Conservation (phyloP, 2,329 filamentous ascomycete genomes). For the Botrytis sinoallii region DNA sequence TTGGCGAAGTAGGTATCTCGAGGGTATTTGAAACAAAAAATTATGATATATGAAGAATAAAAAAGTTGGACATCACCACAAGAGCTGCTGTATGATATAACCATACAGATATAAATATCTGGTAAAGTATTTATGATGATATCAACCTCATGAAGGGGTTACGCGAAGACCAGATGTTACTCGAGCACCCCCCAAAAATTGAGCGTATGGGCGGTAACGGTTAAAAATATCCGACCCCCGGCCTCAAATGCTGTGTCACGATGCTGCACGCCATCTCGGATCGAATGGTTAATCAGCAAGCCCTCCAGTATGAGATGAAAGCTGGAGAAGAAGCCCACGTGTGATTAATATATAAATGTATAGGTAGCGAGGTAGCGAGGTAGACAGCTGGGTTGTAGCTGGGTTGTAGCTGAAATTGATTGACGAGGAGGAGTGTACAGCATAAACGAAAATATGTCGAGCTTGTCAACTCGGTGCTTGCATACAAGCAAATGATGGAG, state of each 20-base stretch:
- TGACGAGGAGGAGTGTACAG: neutral
- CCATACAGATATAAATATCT: neutral
- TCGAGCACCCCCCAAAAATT: neutral
- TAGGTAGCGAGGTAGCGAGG: neutral
- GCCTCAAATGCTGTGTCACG: neutral
- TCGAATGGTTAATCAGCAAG: neutral
- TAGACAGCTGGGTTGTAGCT: too few relatives aligned
- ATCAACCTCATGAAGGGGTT: slow-evolving; percentile 8
- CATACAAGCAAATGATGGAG: neutral
- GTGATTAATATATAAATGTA: neutral
- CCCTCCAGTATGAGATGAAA: neutral
- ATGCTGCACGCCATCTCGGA: slow-evolving; percentile 10
- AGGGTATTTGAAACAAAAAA: neutral
- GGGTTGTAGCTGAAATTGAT: neutral
- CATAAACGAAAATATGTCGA: neutral
- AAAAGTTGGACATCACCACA: neutral
- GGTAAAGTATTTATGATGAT: neutral
- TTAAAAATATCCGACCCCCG: neutral
- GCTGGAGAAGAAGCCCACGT: slow-evolving; percentile 7
- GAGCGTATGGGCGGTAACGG: neutral
- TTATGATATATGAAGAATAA: too few relatives aligned
- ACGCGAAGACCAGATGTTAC: slow-evolving; percentile 4
- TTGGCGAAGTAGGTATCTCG: neutral
- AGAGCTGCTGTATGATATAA: neutral
- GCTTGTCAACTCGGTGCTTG: neutral